A percentile compares a stretch with the other conserved stretches of the same genome.
These are phyloP conservation scores for Paraphaeosphaeria sporulosa DNA, from an alignment of 2,329 filamentous ascomycete genomes.

Conservation along the genomic window DNA sequence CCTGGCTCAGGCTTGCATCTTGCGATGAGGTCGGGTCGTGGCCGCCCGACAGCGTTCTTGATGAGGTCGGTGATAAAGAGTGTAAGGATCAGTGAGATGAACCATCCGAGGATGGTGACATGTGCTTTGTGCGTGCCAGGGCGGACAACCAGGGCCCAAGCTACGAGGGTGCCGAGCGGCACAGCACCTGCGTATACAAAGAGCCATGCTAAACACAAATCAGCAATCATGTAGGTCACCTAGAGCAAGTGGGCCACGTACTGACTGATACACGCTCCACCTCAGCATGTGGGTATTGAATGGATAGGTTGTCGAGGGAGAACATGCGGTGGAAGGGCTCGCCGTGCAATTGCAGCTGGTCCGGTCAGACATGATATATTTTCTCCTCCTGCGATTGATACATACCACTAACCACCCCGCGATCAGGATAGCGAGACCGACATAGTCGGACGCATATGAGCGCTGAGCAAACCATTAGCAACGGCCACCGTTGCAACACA, in stretches of 20 bases:
- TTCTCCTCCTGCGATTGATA: constrained; percentile 60
- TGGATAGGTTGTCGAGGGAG: constrained; percentile 80
- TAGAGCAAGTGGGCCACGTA: constrained; percentile 52
- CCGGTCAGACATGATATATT: constrained; percentile 16
- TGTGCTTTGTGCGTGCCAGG: constrained; percentile 81
- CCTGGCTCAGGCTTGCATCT: constrained; percentile 77
- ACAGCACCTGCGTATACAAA: constrained; percentile 79
- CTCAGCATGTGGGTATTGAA: constrained; percentile 86
- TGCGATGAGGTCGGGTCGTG: constrained; percentile 86
- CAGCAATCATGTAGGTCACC: constrained; percentile 2
- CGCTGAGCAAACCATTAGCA: constrained; percentile 57
- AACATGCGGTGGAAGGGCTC: constrained; percentile 96
- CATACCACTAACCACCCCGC: constrained; percentile 59
- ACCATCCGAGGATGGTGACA: constrained; percentile 81
- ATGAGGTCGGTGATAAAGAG: constrained; percentile 84
- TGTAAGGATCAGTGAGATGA: constrained; percentile 75
- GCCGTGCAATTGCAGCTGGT: constrained; percentile 71
- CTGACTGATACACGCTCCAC: constrained; percentile 82
- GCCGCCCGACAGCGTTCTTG: constrained; percentile 86
- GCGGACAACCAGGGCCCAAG: constrained; percentile 69
- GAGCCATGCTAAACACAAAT: constrained; percentile 65
- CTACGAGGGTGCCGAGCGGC: constrained; percentile 71
- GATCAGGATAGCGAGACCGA: constrained; percentile 77
- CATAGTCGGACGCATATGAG: constrained; percentile 88
- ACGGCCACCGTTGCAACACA: background rate